phyloP scores from a whole-genome alignment of 305 asterid species.

The Coffea humblotiana region DNA sequence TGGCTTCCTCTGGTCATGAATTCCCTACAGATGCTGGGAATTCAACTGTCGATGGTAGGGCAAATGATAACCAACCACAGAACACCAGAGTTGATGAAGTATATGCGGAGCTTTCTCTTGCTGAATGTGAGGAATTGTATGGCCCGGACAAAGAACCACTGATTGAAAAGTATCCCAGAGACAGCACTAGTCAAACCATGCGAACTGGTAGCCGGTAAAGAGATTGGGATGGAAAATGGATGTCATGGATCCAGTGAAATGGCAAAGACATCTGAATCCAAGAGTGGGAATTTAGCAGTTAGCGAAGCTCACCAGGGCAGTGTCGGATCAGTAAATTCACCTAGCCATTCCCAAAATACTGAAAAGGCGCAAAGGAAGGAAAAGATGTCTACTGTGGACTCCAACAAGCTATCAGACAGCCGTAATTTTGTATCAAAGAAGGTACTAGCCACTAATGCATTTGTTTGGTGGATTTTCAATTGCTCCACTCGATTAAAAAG shows the following conservation, averaged over 20 bases:
- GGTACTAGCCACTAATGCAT: slow-evolving; percentile 38
- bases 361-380: slow-evolving; percentile 39
- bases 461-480: not conserved
- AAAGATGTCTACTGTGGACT: slow-evolving; percentile 39
- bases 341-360: slow-evolving; percentile 30
- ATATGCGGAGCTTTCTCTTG: slow-evolving; percentile 55
- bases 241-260: slow-evolving; percentile 25
- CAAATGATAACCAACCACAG: slow-evolving; percentile 30
- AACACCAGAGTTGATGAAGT: slow-evolving; percentile 39
- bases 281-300: slow-evolving; percentile 27
- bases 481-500: not conserved
- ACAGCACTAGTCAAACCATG: slow-evolving; percentile 31
- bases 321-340: slow-evolving; percentile 30
- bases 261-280: slow-evolving; percentile 34
- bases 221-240: slow-evolving; percentile 28
- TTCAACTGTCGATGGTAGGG: slow-evolving; percentile 27
- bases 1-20: slow-evolving; percentile 33
- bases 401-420: slow-evolving; percentile 48
- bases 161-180: slow-evolving; percentile 59
- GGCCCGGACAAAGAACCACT: slow-evolving; percentile 89
- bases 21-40: slow-evolving; percentile 33
- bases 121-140: slow-evolving; percentile 89
- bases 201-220: slow-evolving; percentile 27
- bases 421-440: slow-evolving; percentile 47
- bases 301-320: slow-evolving; percentile 26